Evolutionary conservation across 371 early-diverging fungal species (phyloP), one percentile per base, ranked within the genome.

Genomic region (Lichtheimia ramosa): DNA sequence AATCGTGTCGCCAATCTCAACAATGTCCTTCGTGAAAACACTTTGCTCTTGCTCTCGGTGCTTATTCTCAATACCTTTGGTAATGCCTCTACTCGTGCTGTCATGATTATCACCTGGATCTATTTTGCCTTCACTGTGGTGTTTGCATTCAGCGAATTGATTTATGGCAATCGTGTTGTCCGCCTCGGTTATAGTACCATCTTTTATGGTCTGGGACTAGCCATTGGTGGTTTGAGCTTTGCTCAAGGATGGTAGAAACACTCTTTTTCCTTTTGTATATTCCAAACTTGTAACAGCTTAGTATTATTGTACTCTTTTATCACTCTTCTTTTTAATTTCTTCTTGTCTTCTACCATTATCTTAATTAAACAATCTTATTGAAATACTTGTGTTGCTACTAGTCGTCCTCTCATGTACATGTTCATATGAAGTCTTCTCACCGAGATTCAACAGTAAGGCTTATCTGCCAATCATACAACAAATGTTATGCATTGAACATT

Each of bases 41-140:
- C 71, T 12, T 42, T 74, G 8, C 46, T 79, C 27, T 61, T 79
- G 4, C 58, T 79, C 24, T 64, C 71, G 18, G 71, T 71, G 3
- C 49, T 80, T 16, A 64, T 69, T 18, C 28, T 80, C 42, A 80
- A 80, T 49, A 74, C 75, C 18, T 69, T 80, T 68, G 80, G 69
- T 53, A 69, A 65, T 62, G 77, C 63, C 20, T 74, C 75, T 43
- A 73, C 69, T 28, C 66, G 66, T 57, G 76, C 71, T 18, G 80
- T 77, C 1, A 73, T 76, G 77, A 73, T 80, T 41, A 46, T 80
- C 24, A 58, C 77, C 42, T 80, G 80, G 80, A 60, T 80, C 27
- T 80, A 67, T 62, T 66, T 77, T 55, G 75, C 70, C 5, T 71
- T 80, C 63, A 73, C 80, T 15, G 56, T 73, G n/a, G 57, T 80